phyloP scores from a whole-genome alignment of 2,329 filamentous ascomycete genomes.

The Alternaria atra region DNA sequence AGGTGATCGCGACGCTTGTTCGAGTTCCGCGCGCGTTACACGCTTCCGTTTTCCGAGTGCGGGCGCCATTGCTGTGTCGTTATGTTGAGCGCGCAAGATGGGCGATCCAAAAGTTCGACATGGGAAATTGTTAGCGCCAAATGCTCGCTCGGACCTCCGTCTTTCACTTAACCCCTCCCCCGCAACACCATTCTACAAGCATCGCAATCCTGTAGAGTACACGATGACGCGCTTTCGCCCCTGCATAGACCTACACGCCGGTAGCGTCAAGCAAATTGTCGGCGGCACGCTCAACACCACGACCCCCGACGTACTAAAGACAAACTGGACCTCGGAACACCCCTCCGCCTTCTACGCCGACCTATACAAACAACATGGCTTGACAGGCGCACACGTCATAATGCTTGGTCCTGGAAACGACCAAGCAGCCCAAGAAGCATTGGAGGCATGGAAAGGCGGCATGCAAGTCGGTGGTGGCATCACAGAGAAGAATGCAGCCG shows the following conservation, averaged over 20 bases:
- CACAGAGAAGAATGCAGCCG: conserved; percentile 79
- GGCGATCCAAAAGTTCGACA: conserved; percentile 14
- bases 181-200: conserved; percentile 15
- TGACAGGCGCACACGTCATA: conserved; percentile 90
- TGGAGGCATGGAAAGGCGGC: conserved; percentile 78
- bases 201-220: not conserved
- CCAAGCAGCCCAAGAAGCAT: conserved; percentile 77
- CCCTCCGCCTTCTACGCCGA: conserved; percentile 82
- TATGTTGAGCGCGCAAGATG: not conserved
- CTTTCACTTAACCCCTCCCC: conserved; percentile 25
- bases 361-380: conserved; percentile 78
- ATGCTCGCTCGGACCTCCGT: conserved; percentile 34
- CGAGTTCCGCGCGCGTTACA: conserved; percentile 43
- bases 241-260: conserved; percentile 97
- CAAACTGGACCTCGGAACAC: conserved; percentile 89
- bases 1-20: conserved; percentile 36
- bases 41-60: conserved; percentile 58
- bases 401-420: conserved; percentile 93
- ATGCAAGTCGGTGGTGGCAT: conserved; percentile 96
- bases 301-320: conserved; percentile 67
- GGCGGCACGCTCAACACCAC: conserved; percentile 77
- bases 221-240: conserved; percentile 92
- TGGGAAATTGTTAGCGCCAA: conserved; percentile 23
- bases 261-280: conserved; percentile 97
- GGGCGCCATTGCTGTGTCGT: conserved; percentile 43